These are phyloP conservation scores for Cylindrotheca fusiformis DNA, from an alignment of 108 stramenopile genomes.

Conservation along the genomic window DNA sequence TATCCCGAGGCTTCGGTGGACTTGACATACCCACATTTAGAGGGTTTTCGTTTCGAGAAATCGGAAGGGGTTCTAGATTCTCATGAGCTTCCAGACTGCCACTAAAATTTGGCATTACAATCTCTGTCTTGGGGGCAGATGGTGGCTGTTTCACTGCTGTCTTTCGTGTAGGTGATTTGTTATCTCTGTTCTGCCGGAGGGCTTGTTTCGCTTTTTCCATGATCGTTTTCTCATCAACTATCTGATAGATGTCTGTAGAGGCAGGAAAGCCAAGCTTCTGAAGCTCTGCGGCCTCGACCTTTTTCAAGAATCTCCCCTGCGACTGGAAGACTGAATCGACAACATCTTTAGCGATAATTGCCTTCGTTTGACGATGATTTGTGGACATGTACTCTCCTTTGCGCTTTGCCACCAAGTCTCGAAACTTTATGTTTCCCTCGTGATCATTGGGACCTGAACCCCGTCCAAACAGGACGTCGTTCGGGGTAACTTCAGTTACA, in stretches of 20 bases:
- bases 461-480: constrained; percentile 75
- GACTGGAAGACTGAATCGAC: constrained; percentile 55
- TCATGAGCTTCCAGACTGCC: background rate
- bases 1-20: background rate
- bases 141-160: constrained; percentile 3
- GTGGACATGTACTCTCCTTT: constrained; percentile 54
- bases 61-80: background rate
- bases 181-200: constrained; percentile 48
- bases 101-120: background rate
- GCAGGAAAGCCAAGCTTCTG: constrained; percentile 39
- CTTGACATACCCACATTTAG: too few species aligned
- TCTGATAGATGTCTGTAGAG: constrained; percentile 39
- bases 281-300: constrained; percentile 37
- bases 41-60: too few species aligned
- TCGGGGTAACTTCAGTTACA: constrained; percentile 29
- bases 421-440: constrained; percentile 75
- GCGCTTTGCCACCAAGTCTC: constrained; percentile 41
- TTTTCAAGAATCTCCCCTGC: constrained; percentile 77
- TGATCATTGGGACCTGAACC: constrained; percentile 74
- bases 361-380: constrained; percentile 58
- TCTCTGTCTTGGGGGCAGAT: background rate
- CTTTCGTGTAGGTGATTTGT: constrained; percentile 4
- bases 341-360: constrained; percentile 72
- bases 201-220: constrained; percentile 76
- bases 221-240: constrained; percentile 48